Percentiles rank a stretch among this genome's conserved stretches.
Evolutionary conservation across 1,139 yeast species (phyloP).

Genomic region (Geotrichum restrictum): DNA sequence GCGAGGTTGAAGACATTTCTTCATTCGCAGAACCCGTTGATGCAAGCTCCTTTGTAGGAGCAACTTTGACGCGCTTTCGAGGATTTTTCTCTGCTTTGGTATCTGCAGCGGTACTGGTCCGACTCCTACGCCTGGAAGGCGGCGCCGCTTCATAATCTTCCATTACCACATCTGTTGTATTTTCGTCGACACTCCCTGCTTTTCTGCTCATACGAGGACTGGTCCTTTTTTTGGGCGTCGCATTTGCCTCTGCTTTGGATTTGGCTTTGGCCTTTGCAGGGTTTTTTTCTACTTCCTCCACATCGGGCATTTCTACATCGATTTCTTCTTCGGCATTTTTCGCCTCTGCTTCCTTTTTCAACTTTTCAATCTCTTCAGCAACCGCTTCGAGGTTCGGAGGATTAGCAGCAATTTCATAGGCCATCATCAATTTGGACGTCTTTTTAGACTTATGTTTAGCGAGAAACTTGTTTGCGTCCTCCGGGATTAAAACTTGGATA

Average conservation of each 20-base stretch:
- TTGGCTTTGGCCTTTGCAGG: conserved; percentile 8
- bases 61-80: conserved; percentile 10
- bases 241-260: conserved; percentile 5
- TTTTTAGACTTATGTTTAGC: conserved; percentile 4
- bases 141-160: background rate
- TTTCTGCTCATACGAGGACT: conserved; percentile 2
- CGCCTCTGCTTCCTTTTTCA: conserved; percentile 1
- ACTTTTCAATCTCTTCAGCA: background rate
- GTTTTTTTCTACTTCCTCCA: conserved; percentile 13
- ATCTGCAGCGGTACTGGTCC: background rate
- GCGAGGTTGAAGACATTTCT: background rate
- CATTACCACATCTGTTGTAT: background rate
- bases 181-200: background rate
- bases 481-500: conserved; percentile 6
- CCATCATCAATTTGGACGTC: background rate
- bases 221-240: background rate
- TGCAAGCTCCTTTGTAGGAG: background rate
- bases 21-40: background rate
- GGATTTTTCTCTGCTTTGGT: background rate
- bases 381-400: conserved; percentile 1
- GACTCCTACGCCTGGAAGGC: conserved; percentile 3
- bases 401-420: conserved; percentile 10
- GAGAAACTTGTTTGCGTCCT: conserved; percentile 7
- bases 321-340: conserved; percentile 5
- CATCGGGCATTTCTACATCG: conserved; percentile 10